Conservation (phyloP, 176 grass and related monocot genomes). For the Triticum urartu region DNA sequence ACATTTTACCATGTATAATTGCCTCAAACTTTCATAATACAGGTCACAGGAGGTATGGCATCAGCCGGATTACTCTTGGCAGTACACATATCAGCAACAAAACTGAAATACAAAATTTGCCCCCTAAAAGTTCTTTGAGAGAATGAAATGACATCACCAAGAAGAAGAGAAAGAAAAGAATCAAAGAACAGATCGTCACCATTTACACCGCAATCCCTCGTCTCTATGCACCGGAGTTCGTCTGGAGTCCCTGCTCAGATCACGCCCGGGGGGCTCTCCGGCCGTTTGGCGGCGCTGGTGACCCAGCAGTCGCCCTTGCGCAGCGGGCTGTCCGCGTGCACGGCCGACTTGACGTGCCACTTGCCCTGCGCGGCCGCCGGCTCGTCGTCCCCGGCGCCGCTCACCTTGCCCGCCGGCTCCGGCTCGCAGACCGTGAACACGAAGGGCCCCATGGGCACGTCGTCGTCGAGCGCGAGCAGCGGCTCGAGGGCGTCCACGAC, state of each 20-base stretch:
- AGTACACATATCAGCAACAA: not conserved
- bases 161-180: slow-evolving; percentile 31
- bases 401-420: not conserved
- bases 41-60: not conserved
- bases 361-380: slow-evolving; percentile 36
- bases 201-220: slow-evolving; percentile 24
- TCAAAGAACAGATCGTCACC: slow-evolving; percentile 5
- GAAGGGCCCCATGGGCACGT: slow-evolving; percentile 64
- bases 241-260: slow-evolving; percentile 4
- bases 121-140: not conserved
- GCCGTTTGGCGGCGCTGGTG: slow-evolving; percentile 32
- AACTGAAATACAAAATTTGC: not conserved
- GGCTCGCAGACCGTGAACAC: slow-evolving; percentile 50
- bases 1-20: not conserved
- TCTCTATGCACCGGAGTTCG: slow-evolving; percentile 7
- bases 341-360: slow-evolving; percentile 50
- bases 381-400: not conserved
- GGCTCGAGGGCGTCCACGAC: slow-evolving; percentile 80
- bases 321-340: slow-evolving; percentile 62
- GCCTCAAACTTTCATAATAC: slow-evolving; percentile 1
- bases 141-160: slow-evolving; percentile 17
- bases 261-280: slow-evolving; percentile 24
- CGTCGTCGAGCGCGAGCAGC: slow-evolving; percentile 61
- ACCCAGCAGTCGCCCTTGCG: slow-evolving; percentile 38
- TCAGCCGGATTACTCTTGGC: not conserved